A percentile compares a stretch with the other conserved stretches of the same genome.
These are phyloP conservation scores for Alternaria dauci DNA, from an alignment of 2,329 filamentous ascomycete genomes.

Conservation along the genomic window DNA sequence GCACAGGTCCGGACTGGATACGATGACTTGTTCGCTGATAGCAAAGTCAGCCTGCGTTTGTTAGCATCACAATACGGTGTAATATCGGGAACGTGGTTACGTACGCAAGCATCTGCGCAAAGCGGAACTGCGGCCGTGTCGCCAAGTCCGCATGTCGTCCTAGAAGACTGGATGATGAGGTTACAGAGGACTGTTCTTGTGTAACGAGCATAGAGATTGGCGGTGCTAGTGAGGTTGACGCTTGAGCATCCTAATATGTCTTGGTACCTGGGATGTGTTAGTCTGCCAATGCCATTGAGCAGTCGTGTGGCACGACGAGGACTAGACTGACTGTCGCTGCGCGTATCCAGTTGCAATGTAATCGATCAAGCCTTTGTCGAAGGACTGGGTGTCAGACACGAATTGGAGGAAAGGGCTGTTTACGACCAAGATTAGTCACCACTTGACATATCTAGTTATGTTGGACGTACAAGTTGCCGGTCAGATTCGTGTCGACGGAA, in stretches of 20 bases:
- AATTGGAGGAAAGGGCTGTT: slow-evolving; percentile 82
- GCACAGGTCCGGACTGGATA: slow-evolving; percentile 77
- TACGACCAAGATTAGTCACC: slow-evolving; percentile 14
- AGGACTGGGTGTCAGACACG: slow-evolving; percentile 78
- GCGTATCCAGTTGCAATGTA: slow-evolving; percentile 82
- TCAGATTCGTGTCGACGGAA: slow-evolving; percentile 73
- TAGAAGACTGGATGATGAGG: slow-evolving; percentile 89
- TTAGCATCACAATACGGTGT: slow-evolving; percentile 37
- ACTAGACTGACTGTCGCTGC: slow-evolving; percentile 71
- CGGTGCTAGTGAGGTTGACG: slow-evolving; percentile 79
- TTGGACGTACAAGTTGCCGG: slow-evolving; percentile 68
- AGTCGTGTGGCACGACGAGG: background rate
- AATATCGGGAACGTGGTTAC: slow-evolving; percentile 42
- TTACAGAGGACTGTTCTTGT: slow-evolving; percentile 94
- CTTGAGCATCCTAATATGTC: slow-evolving; percentile 79
- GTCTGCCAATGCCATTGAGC: slow-evolving; percentile 14
- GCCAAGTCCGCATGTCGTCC: slow-evolving; percentile 71
- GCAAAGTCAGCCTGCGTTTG: slow-evolving; percentile 75
- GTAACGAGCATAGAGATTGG: slow-evolving; percentile 88
- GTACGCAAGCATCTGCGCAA: slow-evolving; percentile 88
- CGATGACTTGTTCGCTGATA: slow-evolving; percentile 85
- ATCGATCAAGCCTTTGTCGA: slow-evolving; percentile 75
- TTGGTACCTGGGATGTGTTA: slow-evolving; percentile 72
- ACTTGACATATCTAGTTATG: background rate
- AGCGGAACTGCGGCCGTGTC: slow-evolving; percentile 73